A percentile compares a stretch with the other conserved stretches of the same genome.
Conservation (phyloP, 2,329 filamentous ascomycete species). For the Sphaerulina vaccinii region DNA sequence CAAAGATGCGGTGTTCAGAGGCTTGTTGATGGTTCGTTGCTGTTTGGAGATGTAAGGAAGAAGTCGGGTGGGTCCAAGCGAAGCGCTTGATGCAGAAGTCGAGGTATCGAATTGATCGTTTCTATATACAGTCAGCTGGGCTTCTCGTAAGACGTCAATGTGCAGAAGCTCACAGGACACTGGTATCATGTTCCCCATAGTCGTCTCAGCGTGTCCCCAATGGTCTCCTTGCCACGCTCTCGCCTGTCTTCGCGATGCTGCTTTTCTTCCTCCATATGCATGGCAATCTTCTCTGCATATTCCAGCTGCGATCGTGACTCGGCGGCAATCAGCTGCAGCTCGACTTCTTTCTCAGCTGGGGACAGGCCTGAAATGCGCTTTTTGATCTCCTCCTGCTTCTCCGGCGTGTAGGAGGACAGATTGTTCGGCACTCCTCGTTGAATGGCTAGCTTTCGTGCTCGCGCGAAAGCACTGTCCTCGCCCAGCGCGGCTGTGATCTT, state of each 20-base stretch:
- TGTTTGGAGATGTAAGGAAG: neutral
- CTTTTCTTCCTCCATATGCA: conserved; percentile 57
- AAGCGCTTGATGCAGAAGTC: neutral
- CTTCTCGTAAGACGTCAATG: too few relatives aligned
- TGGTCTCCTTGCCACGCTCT: conserved; percentile 52
- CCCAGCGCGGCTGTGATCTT: conserved; percentile 32
- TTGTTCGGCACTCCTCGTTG: conserved; percentile 45
- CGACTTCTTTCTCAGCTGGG: conserved; percentile 49
- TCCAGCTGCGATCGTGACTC: conserved; percentile 62
- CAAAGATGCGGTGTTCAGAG: conserved; percentile 1
- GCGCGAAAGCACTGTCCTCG: conserved; percentile 34
- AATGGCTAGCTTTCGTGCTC: conserved; percentile 27
- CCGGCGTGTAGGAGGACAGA: conserved; percentile 53
- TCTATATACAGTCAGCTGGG: neutral
- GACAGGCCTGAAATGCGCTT: conserved; percentile 36
- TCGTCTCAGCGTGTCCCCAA: conserved; percentile 43
- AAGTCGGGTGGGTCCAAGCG: neutral
- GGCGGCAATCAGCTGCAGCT: conserved; percentile 63
- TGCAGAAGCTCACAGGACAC: neutral
- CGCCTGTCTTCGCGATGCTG: conserved; percentile 56
- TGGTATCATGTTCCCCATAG: conserved; percentile 29
- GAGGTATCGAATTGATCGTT: neutral
- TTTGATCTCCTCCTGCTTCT: conserved; percentile 58
- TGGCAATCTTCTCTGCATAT: conserved; percentile 57
- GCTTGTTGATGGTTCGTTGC: neutral